A percentile compares a stretch with the other conserved stretches of the same genome.
phyloP scores from a whole-genome alignment of 768 basidiomycete species.

The Filobasidium floriforme region DNA sequence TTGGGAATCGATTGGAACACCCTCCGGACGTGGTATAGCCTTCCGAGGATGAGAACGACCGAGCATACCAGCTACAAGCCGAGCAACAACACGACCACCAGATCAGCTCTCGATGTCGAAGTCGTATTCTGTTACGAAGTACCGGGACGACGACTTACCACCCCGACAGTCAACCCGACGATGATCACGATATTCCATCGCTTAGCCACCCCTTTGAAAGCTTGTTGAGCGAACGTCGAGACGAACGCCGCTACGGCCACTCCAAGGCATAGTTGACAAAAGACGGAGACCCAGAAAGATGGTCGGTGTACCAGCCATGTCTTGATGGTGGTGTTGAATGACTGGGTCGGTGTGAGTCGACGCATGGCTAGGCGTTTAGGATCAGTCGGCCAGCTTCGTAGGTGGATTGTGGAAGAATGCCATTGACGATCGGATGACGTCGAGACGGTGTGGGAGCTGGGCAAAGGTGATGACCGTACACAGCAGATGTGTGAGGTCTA shows the following conservation, averaged over 20 bases:
- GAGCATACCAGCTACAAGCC: conserved; percentile 15
- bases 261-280: conserved; percentile 13
- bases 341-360: background rate
- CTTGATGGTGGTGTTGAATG: background rate
- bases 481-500: too few relatives aligned
- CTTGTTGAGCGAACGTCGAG: conserved; percentile 20
- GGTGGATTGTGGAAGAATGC: too few relatives aligned
- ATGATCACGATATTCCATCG: conserved; percentile 41
- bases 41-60: conserved; percentile 24
- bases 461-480: too few relatives aligned
- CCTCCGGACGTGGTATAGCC: conserved; percentile 25
- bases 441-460: too few relatives aligned
- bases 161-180: conserved; percentile 31
- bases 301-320: conserved; percentile 13
- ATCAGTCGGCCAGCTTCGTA: too few relatives aligned
- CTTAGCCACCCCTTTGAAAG: conserved; percentile 16
- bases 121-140: background rate
- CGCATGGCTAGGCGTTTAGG: too few relatives aligned
- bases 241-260: conserved; percentile 14
- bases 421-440: too few relatives aligned
- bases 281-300: conserved; percentile 21
- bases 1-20: conserved; percentile 42
- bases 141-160: conserved; percentile 30
- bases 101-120: background rate
- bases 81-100: background rate